Percentiles rank a stretch among this genome's conserved stretches.
These are phyloP conservation scores for Erodium moschatum DNA, from an alignment of 441 rosid genomes.

Conservation along the genomic window DNA sequence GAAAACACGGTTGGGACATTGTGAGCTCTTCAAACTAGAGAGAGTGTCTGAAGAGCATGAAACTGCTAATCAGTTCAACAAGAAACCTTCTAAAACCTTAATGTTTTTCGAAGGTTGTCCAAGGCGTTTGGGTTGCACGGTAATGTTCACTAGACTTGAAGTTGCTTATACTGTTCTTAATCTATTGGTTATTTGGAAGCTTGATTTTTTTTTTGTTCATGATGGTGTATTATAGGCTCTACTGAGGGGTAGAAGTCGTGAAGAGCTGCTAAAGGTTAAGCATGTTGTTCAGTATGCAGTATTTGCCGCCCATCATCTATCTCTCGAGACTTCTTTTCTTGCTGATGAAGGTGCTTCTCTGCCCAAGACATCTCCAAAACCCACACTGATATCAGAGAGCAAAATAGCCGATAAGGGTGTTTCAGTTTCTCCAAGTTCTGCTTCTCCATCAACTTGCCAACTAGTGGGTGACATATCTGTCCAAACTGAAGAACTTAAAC, in stretches of 20 bases:
- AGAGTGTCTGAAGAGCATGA: slow-evolving; percentile 72
- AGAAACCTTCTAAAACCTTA: slow-evolving; percentile 68
- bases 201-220: slow-evolving; percentile 15
- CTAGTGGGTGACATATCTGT: slow-evolving; percentile 22
- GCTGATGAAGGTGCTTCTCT: slow-evolving; percentile 95
- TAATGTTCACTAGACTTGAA: slow-evolving; percentile 39
- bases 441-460: too few species aligned
- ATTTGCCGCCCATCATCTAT: slow-evolving; percentile 96
- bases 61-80: slow-evolving; percentile 70
- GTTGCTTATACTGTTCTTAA: background rate
- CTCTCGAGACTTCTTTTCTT: slow-evolving; percentile 85
- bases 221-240: slow-evolving; percentile 51
- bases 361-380: slow-evolving; percentile 64
- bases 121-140: slow-evolving; percentile 91
- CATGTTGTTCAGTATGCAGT: slow-evolving; percentile 92
- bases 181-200: background rate
- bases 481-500: slow-evolving; percentile 32
- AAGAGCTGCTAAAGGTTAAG: slow-evolving; percentile 86
- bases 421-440: slow-evolving; percentile 16
- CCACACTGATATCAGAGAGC: slow-evolving; percentile 74
- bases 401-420: slow-evolving; percentile 21
- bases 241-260: slow-evolving; percentile 75
- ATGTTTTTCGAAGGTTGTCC: slow-evolving; percentile 97
- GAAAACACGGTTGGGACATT: slow-evolving; percentile 69
- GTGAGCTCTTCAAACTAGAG: slow-evolving; percentile 80